Conservation (phyloP, 2,329 filamentous ascomycete genomes). For the Piedraia hortae region DNA sequence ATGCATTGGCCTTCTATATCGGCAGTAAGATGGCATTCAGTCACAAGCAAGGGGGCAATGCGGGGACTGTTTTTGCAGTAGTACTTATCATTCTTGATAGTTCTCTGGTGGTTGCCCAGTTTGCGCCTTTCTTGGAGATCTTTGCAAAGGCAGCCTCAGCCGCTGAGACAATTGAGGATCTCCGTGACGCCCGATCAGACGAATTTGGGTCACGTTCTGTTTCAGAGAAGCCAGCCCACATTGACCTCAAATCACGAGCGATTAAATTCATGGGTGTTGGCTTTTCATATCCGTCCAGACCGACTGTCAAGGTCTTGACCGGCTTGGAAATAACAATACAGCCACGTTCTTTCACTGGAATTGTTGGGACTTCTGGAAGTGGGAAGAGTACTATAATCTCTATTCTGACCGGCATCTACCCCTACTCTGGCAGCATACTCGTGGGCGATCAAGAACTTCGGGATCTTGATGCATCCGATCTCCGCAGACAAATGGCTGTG, state of each 20-base stretch:
- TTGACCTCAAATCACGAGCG: conserved; percentile 6
- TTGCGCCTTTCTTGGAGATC: conserved; percentile 33
- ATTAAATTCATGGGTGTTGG: conserved; percentile 14
- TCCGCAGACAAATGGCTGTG: conserved; percentile 17
- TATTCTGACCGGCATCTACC: conserved; percentile 17
- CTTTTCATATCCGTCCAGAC: conserved; percentile 19
- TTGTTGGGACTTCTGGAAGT: conserved; percentile 19
- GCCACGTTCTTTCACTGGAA: conserved; percentile 17
- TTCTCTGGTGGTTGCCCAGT: conserved; percentile 33
- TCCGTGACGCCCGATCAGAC: conserved; percentile 13
- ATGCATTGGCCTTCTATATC: conserved; percentile 20
- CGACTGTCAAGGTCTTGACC: conserved; percentile 15
- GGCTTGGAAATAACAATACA: conserved; percentile 13
- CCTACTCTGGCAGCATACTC: conserved; percentile 15
- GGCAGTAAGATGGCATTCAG: conserved; percentile 11
- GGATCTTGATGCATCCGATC: conserved; percentile 10
- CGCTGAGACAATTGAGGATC: conserved; percentile 18
- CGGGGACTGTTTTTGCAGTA: conserved; percentile 32
- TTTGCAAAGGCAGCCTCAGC: conserved; percentile 26
- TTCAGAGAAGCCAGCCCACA: conserved; percentile 3
- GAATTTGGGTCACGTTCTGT: conserved; percentile 1
- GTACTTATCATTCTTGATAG: conserved; percentile 37
- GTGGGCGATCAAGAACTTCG: conserved; percentile 17
- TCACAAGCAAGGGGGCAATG: conserved; percentile 10
- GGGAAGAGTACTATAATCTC: conserved; percentile 19